Base-by-base conservation (phyloP, 768 basidiomycete species). In the Tubosaeta brunneosetosa region DNA sequence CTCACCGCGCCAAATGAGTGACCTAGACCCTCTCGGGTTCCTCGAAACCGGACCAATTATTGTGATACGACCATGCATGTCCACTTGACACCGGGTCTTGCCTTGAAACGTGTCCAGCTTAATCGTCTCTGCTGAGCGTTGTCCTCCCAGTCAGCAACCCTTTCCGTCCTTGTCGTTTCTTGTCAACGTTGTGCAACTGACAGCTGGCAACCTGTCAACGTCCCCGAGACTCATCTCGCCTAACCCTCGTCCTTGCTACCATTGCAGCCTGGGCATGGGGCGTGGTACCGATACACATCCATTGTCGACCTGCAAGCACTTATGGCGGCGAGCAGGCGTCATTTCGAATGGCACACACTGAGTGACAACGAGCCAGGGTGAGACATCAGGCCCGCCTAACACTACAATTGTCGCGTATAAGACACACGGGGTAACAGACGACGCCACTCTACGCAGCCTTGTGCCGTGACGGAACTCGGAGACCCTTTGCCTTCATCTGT, bases 401-500 rank as follows among this genome's bases (percentile, higher is more conserved):
- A 9, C 38, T 26, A 33, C 25, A 22, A 26, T 13, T 38, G 26
- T 41, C 26, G 55, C 52, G 46, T 48, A 22, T 22, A 22, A 22
- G 22, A 22, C 22, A 22, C 22, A 52, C 11, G 49, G 42, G 43
- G 32, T 50, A 32, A 48, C 16, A 38, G 17, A 38, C 31, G 43
- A 31, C 38, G 26, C 63, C 55, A 63, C 53, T 56, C 37, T 69
- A 57, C 45, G 56, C 53, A 41, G 58, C 61, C 52, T 71, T 77
- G 38, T 66, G 68, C 47, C 83, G 81, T 31, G 83, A 79, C 29
- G 79, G 83, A 42, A 82, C 82, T 38, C 82, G 83, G 40, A 88
- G 73, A 50, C 87, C 85, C 67, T 84, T 87, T 6, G 82, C 83
- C 63, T 86, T 91, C 79, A 88, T 82, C 53, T 80, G 80, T 63